Base-by-base conservation (phyloP, 2,329 filamentous ascomycete species). In the Penicillium sp. region DNA sequence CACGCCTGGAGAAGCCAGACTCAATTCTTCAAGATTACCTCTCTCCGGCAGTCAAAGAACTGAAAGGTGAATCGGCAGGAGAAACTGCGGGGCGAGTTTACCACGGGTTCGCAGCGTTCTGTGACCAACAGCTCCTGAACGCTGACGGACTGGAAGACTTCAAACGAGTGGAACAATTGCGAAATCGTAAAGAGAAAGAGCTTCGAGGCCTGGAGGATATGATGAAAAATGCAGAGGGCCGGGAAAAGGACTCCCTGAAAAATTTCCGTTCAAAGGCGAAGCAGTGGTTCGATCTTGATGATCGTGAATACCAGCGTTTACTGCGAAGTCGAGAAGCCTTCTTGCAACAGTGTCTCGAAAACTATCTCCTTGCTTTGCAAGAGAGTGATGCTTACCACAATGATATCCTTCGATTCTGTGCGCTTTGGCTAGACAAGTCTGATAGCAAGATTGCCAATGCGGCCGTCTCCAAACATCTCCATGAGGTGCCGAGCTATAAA, bases 21-120 rank as follows among this genome's bases (percentile, higher is more conserved):
- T 85, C 87, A 54, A 96, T 99, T 59, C 91, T 97, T 64, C 87
- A 89, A 64, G 87, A 89, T 35, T 98, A 97, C 67, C 82, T 99
- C 0, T 85, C 89, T 54, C 91, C 91, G 23, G 93, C 95, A 0
- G 86, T 98, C 27, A 88, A 87, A 63, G 91, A 96, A 69, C 80
- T 99, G 8, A 89, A 86, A 66, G 87, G 87, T 1, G 83, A 84
- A 46, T 83, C 77, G 5, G 82, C 87, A 53, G 89, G 90, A 1
- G 81, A 83, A 45, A 90, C 93, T 59, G 90, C 93, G 2, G 92
- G 93, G 1, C 84, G 91, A 63, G 95, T 98, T 1, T 97, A 92
- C 68, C 92, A 97, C 71, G 91, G 96, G 67, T 98, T 98, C 73
- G 95, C 96, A 26, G 85, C 88, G 51, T 99, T 99, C 72, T 99